A percentile compares a stretch with the other conserved stretches of the same genome.
phyloP scores from a whole-genome alignment of 2,329 filamentous ascomycete species.

The Microcera coccophila region DNA sequence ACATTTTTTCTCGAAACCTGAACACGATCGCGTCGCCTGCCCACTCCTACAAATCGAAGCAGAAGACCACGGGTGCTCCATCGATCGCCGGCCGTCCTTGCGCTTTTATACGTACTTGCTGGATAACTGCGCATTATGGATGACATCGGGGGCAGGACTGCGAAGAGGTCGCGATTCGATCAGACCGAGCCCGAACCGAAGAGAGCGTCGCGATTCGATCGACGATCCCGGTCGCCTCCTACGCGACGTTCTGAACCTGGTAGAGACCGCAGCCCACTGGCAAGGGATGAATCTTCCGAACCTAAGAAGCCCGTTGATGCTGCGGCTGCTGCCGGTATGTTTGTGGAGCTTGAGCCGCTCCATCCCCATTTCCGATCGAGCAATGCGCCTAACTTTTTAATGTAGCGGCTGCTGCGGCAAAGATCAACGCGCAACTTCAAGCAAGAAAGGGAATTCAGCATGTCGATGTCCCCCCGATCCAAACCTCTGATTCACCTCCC shows the following conservation, averaged over 20 bases:
- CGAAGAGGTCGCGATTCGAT: constrained; percentile 90
- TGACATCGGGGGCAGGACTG: constrained; percentile 66
- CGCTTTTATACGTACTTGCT: no score
- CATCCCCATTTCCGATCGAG: constrained; percentile 10
- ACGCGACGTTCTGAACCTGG: constrained; percentile 60
- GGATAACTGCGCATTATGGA: constrained; percentile 49
- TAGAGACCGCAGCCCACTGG: constrained; percentile 77
- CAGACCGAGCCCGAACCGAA: constrained; percentile 80
- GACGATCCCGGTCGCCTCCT: constrained; percentile 81
- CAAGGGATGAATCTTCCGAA: constrained; percentile 42
- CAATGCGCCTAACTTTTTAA: constrained; percentile 1
- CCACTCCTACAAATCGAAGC: background rate
- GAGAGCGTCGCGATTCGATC: constrained; percentile 77
- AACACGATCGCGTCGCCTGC: background rate
- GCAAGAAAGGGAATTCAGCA: constrained; percentile 87
- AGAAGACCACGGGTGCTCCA: no score
- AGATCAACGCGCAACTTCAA: constrained; percentile 78
- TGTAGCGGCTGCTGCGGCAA: constrained; percentile 79
- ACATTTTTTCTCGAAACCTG: background rate
- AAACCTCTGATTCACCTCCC: constrained; percentile 46
- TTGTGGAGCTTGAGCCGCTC: constrained; percentile 3
- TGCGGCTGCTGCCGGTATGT: constrained; percentile 71
- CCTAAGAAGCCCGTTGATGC: constrained; percentile 54
- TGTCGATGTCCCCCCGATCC: constrained; percentile 81
- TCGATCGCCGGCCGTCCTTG: no score